phyloP scores from a whole-genome alignment of 305 asterid genomes.

The Vinca major region DNA sequence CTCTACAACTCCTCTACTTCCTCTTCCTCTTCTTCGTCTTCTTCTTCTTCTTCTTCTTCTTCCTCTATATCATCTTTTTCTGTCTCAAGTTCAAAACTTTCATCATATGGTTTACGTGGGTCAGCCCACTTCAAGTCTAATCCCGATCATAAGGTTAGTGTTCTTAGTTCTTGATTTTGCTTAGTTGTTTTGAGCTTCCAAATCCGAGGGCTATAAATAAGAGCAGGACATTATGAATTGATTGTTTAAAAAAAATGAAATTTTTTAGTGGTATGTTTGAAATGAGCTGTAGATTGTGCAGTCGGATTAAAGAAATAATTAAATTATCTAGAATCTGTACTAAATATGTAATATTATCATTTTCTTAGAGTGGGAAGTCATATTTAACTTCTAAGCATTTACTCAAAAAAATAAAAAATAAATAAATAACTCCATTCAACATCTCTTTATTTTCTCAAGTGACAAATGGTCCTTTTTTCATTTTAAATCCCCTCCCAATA shows the following conservation, averaged over 20 bases:
- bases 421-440: too few relatives aligned
- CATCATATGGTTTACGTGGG: background rate
- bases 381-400: too few relatives aligned
- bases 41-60: conserved; percentile 4
- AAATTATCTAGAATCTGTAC: too few relatives aligned
- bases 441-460: too few relatives aligned
- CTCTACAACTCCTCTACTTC: background rate
- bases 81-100: background rate
- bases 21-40: background rate
- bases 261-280: background rate
- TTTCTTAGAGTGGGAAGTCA: too few relatives aligned
- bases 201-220: background rate
- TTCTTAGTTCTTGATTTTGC: background rate
- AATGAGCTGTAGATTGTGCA: too few relatives aligned
- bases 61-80: conserved; percentile 9
- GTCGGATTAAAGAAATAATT: too few relatives aligned
- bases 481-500: too few relatives aligned
- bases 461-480: too few relatives aligned
- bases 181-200: background rate
- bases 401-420: too few relatives aligned
- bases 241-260: background rate
- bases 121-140: conserved; percentile 10
- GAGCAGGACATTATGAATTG: background rate
- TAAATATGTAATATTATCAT: too few relatives aligned
- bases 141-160: conserved; percentile 18